These are phyloP conservation scores for Ophiostoma tasmaniense DNA, from an alignment of 2,329 filamentous ascomycete genomes.

Conservation along the genomic window DNA sequence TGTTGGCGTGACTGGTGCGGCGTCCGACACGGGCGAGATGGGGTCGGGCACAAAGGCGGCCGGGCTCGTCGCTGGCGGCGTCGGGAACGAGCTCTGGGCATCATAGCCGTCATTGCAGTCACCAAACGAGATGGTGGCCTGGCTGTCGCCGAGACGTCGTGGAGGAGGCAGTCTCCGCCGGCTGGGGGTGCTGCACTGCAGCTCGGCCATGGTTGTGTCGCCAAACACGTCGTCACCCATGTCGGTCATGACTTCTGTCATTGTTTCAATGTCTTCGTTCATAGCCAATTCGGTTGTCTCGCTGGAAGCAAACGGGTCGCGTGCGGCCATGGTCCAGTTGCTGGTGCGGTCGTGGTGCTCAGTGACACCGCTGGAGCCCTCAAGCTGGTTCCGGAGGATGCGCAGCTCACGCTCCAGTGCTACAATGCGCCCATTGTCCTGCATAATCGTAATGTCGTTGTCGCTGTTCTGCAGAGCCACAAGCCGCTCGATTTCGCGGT, in stretches of 20 bases:
- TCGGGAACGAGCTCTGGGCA: conserved; percentile 37
- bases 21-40: not conserved
- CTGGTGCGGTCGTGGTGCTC: conserved; percentile 21
- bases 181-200: conserved; percentile 45
- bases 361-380: not conserved
- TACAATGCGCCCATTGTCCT: conserved; percentile 25
- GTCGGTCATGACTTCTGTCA: conserved; percentile 28
- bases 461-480: conserved; percentile 35
- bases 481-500: conserved; percentile 39
- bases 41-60: conserved; percentile 18
- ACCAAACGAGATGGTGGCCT: conserved; percentile 25
- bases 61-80: conserved; percentile 48
- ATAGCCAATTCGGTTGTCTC: not conserved
- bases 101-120: not conserved
- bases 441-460: conserved; percentile 24
- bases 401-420: conserved; percentile 32
- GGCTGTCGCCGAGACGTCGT: not conserved
- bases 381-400: conserved; percentile 22
- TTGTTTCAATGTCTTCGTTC: conserved; percentile 32
- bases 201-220: conserved; percentile 42
- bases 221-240: conserved; percentile 33
- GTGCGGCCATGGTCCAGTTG: conserved; percentile 45
- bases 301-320: conserved; percentile 37
- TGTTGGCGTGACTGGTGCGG: conserved; percentile 8
- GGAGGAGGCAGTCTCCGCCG: conserved; percentile 16